Base-by-base conservation (phyloP, 768 basidiomycete genomes). In the Boletus subparvulus region DNA sequence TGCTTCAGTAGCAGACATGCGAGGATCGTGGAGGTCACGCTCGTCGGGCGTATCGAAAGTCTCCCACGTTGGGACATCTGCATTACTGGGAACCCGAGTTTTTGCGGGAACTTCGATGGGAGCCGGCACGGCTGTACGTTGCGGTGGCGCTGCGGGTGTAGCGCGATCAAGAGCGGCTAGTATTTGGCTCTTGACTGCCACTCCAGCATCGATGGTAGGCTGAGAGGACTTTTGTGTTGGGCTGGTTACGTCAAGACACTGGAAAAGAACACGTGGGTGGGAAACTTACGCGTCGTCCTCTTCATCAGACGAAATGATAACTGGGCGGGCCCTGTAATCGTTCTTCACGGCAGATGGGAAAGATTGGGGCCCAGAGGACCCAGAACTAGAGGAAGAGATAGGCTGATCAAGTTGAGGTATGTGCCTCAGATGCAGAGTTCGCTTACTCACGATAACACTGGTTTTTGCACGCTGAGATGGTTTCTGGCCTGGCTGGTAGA, bases 1-100 rank as follows among this genome's bases (percentile, higher is more conserved):
- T 0, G 91, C 85, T 21, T 94, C 90, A 0, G 70, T 74, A 32
- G 79, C 64, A 21, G 75, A 68, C 68, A 71, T 78, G n/a, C 47
- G 56, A 30, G 73, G 71, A 14, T 76, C 73, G 17, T 70, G 53
- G 16, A 67, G 47, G 17, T 41, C 24, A 17, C 61, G 63, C 3
- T 69, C 62, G 33, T 73, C 62, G 26, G 70, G 68, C 12, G 45
- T 56, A 44, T 69, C 68, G 36, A 74, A 72, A 4, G 71, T 69
- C 53, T 73, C 71, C 62, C 73, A 70, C 1, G 60, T 67, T 12
- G 60, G 56, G 7, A 40, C 46, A 6, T 45, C 19, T 37, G 56
- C 2, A 39, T 59, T 50, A 42, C 67, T 57, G 19, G 65, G 44
- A 52, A 61, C 47, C 37, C 63, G 63, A 47, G 45, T 36, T 35